Evolutionary conservation across 345 rosid species (phyloP).

Genomic region (Aquilaria malaccensis): DNA sequence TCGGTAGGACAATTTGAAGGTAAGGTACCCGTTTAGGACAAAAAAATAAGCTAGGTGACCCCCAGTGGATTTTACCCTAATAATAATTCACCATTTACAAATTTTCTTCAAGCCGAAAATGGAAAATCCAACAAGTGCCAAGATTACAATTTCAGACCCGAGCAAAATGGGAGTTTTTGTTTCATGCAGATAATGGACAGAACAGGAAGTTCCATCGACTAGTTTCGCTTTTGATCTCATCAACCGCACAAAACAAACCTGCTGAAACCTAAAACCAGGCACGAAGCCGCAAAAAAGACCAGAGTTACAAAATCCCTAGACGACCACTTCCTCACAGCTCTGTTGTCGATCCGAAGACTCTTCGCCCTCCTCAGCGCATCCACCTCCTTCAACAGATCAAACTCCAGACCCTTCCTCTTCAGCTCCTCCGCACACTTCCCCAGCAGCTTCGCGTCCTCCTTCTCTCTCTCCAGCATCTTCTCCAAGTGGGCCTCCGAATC

Average conservation of each 20-base stretch:
- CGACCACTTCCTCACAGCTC: conserved; percentile 77
- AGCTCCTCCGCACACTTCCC: conserved; percentile 80
- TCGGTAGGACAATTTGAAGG: no score
- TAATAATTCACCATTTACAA: no score
- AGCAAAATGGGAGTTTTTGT: no score
- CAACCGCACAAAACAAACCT: conserved; percentile 68
- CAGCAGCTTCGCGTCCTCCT: conserved; percentile 76
- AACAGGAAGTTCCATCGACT: neutral
- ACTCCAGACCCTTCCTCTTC: conserved; percentile 85
- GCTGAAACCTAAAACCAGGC: conserved; percentile 68
- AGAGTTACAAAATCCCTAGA: conserved; percentile 65
- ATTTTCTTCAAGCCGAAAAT: no score
- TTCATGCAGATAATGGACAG: no score
- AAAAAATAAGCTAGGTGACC: no score
- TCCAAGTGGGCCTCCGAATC: conserved; percentile 72
- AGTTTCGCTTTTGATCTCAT: neutral
- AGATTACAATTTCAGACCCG: no score
- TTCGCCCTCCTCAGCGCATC: conserved; percentile 92
- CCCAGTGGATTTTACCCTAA: no score
- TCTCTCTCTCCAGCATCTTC: conserved; percentile 78
- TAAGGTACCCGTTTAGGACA: no score
- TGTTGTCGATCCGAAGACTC: conserved; percentile 71
- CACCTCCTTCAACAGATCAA: conserved; percentile 89
- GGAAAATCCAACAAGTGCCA: no score
- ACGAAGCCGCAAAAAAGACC: conserved; percentile 69